Evolutionary conservation across 1,284 basidiomycete genomes (phyloP).

Genomic region (Rhizoctonia solani): DNA sequence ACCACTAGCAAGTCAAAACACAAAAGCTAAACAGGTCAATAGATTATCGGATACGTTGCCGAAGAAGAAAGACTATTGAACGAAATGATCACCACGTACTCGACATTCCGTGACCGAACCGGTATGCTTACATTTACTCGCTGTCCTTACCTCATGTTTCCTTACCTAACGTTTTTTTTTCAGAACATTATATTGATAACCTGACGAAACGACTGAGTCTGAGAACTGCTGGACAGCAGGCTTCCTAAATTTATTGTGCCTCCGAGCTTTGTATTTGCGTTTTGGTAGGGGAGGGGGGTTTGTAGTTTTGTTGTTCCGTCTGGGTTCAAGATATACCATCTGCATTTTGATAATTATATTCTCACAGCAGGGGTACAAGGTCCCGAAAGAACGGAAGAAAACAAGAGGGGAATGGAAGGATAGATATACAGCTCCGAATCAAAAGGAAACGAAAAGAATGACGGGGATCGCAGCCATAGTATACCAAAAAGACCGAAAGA

Average conservation of each 20-base stretch:
- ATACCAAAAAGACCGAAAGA: not conserved
- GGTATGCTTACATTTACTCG: not conserved
- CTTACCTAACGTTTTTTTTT: too few species aligned
- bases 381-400: not conserved
- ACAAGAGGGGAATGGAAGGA: not conserved
- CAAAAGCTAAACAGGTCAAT: not conserved
- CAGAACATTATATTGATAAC: constrained; percentile 22
- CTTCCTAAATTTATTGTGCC: not conserved
- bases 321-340: not conserved
- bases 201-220: constrained; percentile 21
- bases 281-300: not conserved
- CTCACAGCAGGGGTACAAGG: too few species aligned
- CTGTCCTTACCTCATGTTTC: too few species aligned
- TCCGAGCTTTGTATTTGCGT: not conserved
- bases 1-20: not conserved
- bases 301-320: not conserved
- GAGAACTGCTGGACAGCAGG: not conserved
- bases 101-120: constrained; percentile 13
- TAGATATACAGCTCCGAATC: constrained; percentile 16
- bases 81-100: constrained; percentile 22
- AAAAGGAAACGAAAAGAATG: too few species aligned
- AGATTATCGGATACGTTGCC: constrained; percentile 27
- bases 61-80: constrained; percentile 15
- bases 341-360: constrained; percentile 32
- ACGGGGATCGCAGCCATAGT: too few species aligned